Conservation (phyloP, 2,329 filamentous ascomycete species). For the Emergomyces orientalis region DNA sequence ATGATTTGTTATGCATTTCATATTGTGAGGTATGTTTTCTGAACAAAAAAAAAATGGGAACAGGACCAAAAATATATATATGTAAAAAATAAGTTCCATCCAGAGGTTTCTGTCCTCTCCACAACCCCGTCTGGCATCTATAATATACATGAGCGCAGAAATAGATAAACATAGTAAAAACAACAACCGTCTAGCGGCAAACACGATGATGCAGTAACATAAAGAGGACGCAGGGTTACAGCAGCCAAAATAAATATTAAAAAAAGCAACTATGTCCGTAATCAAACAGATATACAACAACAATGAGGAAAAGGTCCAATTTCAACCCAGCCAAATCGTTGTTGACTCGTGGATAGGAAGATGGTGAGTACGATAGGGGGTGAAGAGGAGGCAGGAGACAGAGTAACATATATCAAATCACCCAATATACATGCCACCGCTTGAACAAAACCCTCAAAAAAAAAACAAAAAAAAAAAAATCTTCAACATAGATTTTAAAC, state of each 20-base stretch:
- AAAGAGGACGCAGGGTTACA: background rate
- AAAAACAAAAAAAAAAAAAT: background rate
- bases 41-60: too few relatives aligned
- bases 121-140: too few relatives aligned
- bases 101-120: too few relatives aligned
- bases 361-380: background rate
- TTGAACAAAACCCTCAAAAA: too few relatives aligned
- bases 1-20: too few relatives aligned
- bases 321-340: background rate
- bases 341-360: background rate
- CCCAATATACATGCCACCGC: background rate
- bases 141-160: too few relatives aligned
- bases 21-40: too few relatives aligned
- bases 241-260: background rate
- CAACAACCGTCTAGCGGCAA: background rate
- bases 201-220: background rate
- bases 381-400: background rate
- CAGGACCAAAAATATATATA: too few relatives aligned
- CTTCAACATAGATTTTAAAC: background rate
- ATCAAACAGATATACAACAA: background rate
- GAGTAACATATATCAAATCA: background rate
- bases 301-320: background rate
- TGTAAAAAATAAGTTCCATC: too few relatives aligned
- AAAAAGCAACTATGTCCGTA: background rate
- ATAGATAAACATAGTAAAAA: too few relatives aligned